Conservation (phyloP, 2,329 filamentous ascomycete species). For the Alternaria infectoria region DNA sequence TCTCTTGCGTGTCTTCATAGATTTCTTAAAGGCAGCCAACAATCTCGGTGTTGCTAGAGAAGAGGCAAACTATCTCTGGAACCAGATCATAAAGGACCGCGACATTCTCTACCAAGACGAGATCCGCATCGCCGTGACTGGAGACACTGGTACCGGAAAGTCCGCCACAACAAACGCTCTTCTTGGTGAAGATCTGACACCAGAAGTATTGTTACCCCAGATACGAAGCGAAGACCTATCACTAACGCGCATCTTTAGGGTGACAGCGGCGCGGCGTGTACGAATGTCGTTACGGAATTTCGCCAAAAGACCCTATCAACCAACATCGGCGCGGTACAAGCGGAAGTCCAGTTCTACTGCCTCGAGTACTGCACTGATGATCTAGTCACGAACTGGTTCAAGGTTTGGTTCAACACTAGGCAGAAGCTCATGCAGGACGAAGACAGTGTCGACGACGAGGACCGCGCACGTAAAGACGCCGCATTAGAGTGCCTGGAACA, state of each 20-base stretch:
- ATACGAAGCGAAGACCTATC: too few species aligned
- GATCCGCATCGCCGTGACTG: slow-evolving; percentile 16
- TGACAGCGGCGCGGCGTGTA: slow-evolving; percentile 10
- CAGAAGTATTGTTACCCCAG: slow-evolving; percentile 8
- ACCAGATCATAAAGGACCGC: background rate
- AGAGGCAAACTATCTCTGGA: slow-evolving; percentile 9
- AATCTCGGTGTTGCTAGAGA: background rate
- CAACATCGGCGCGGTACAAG: slow-evolving; percentile 9
- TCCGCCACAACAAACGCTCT: slow-evolving; percentile 23
- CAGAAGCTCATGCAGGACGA: slow-evolving; percentile 2
- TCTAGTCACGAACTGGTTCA: slow-evolving; percentile 10
- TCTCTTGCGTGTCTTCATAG: background rate
- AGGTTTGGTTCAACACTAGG: background rate
- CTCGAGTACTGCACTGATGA: background rate
- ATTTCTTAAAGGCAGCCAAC: background rate
- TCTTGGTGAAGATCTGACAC: slow-evolving; percentile 13
- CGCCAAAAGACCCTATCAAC: background rate
- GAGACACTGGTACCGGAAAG: slow-evolving; percentile 26
- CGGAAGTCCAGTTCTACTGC: slow-evolving; percentile 21
- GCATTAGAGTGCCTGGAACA: slow-evolving; percentile 4
- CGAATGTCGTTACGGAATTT: slow-evolving; percentile 19
- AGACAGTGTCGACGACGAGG: slow-evolving; percentile 5
- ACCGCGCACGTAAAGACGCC: background rate
- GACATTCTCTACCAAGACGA: slow-evolving; percentile 1
- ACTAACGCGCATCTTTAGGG: slow-evolving; percentile 3